Base-by-base conservation (phyloP, 192 early-diverging fungal species). In the Backusella mclennaniae region DNA sequence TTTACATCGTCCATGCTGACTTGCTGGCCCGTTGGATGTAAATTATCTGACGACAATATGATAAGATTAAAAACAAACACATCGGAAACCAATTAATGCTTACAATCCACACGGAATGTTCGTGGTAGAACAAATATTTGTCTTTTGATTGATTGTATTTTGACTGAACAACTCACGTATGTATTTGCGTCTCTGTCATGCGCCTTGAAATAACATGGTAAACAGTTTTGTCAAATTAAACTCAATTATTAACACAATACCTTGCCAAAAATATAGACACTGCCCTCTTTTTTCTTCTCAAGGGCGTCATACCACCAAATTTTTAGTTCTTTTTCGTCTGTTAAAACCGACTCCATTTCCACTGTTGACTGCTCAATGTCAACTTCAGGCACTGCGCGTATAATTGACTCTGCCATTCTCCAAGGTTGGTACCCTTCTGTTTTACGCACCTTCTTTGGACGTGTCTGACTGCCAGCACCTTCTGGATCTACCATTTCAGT, bases 121-220 rank as follows among this genome's bases (percentile, higher is more conserved):
- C 97, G 87, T 35, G 97, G 97, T n/a, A 99, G 90, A 21, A 99
- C 78, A 82, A 92, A 97, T 19, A 99, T 63, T 73, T 96, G 97
- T 75, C 98, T 90, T 74, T 93, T 85, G 35, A 98, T 86, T 35
- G 90, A 87, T 6, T 93, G 75, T 7, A 98, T 92, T 1, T 83
- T 85, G 1, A 96, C 81, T 77, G 95, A 96, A 77, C 96, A 96
- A 78, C 94, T 96, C 19, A 93, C 80, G 71, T 86, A 94, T 5
- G 53, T 82, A 66, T 87, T 81, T 35, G 80, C 78, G 7, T 39
- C 67, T 71, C 85, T 88, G 77, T 90, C 79, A 14, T 80, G 74
- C 8, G 86, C 85, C 78, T 79, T 14, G 41, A 29, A 42, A 29
- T 9, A 66, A 49, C 5, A 39, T 3, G 6, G 23, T 23, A n/a